Percentiles rank a stretch among this genome's conserved stretches.
These are phyloP conservation scores for Helichrysum umbraculigerum DNA, from an alignment of 129 eudicot genomes.

Conservation along the genomic window DNA sequence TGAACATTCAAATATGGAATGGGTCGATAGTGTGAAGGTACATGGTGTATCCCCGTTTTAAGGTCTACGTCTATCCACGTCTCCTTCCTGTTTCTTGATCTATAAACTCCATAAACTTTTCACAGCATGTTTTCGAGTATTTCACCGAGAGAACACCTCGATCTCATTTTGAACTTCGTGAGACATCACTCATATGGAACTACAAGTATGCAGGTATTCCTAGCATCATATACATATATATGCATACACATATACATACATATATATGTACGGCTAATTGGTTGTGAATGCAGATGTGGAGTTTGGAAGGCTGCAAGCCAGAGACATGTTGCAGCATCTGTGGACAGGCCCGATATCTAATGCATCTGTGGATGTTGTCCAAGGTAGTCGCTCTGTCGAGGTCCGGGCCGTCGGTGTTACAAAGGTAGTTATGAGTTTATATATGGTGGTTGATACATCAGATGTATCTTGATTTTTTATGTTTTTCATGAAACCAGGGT, in stretches of 20 bases:
- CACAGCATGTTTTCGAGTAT: conserved; percentile 93
- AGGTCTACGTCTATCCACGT: background rate
- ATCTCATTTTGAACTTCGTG: conserved; percentile 82
- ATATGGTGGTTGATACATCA: background rate
- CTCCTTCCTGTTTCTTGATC: conserved; percentile 10
- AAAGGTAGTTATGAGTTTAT: conserved; percentile 48
- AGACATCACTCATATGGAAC: conserved; percentile 94
- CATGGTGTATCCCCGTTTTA: background rate
- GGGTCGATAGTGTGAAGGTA: conserved; percentile 90
- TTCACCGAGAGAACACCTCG: conserved; percentile 92
- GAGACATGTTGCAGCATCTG: conserved; percentile 97
- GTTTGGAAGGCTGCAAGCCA: conserved; percentile 91
- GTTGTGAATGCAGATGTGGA: conserved; percentile 57
- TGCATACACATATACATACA: background rate
- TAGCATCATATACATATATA: background rate
- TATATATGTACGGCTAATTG: background rate
- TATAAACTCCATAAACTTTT: conserved; percentile 13
- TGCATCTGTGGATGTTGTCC: conserved; percentile 90
- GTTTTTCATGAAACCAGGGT: conserved; percentile 48
- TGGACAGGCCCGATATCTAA: conserved; percentile 98
- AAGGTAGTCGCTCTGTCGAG: conserved; percentile 90
- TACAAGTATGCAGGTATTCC: conserved; percentile 87
- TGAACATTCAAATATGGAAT: conserved; percentile 87
- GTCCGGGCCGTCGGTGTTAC: conserved; percentile 97
- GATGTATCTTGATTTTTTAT: no score